A percentile compares a stretch with the other conserved stretches of the same genome.
Evolutionary conservation across 192 early-diverging fungal species (phyloP).

Genomic region (Rhizophlyctis rosea): DNA sequence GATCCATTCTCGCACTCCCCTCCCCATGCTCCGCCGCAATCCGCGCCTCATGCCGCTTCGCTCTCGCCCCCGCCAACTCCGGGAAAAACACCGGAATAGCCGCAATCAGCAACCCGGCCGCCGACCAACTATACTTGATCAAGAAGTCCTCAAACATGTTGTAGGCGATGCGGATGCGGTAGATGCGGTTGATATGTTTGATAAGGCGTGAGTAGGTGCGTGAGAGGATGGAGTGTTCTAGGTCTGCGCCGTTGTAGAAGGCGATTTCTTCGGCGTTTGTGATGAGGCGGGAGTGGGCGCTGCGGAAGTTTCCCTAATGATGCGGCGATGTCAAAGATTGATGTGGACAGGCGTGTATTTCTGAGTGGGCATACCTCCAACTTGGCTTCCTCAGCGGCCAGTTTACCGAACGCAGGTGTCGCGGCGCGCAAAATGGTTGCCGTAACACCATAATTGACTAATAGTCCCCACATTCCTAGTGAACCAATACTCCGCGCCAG

Average conservation of each 20-base stretch:
- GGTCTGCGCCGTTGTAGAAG: constrained; percentile 77
- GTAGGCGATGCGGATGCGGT: constrained; percentile 82
- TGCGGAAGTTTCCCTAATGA: constrained; percentile 81
- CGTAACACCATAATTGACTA: constrained; percentile 73
- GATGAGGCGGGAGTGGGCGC: constrained; percentile 90
- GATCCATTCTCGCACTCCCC: not conserved
- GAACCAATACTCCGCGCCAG: constrained; percentile 80
- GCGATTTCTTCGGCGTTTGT: constrained; percentile 97
- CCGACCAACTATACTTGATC: constrained; percentile 98
- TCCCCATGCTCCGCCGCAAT: not conserved
- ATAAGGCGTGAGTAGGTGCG: constrained; percentile 75
- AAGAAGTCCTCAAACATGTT: constrained; percentile 97
- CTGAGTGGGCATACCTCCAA: constrained; percentile 40
- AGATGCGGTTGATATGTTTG: constrained; percentile 82
- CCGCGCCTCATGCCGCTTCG: constrained; percentile 7
- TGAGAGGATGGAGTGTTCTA: constrained; percentile 81
- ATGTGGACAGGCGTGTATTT: not conserved
- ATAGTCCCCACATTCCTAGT: constrained; percentile 76
- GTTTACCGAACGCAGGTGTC: constrained; percentile 94
- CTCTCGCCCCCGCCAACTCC: constrained; percentile 20
- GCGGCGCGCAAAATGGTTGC: constrained; percentile 75
- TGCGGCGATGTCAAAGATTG: not conserved
- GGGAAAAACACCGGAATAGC: constrained; percentile 81
- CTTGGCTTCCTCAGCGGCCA: constrained; percentile 87
- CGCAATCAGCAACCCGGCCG: constrained; percentile 80